A percentile compares a stretch with the other conserved stretches of the same genome.
phyloP scores from a whole-genome alignment of 1,139 yeast species.

The Kazachstania sp. region DNA sequence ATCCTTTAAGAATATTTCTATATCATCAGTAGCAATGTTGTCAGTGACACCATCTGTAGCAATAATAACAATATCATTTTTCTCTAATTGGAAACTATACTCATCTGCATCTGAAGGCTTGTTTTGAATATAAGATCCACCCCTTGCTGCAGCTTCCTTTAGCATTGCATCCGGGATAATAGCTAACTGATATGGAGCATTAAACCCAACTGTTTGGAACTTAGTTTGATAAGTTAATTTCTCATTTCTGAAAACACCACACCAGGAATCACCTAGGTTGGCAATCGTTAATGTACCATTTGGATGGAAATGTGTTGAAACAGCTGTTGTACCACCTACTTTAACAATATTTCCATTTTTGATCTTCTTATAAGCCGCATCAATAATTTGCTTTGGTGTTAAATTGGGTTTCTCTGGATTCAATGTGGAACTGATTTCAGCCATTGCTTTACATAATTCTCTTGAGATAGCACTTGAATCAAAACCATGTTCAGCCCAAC shows the following conservation, averaged over 20 bases:
- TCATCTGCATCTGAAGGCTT: conserved; percentile 41
- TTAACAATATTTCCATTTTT: conserved; percentile 50
- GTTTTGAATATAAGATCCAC: conserved; percentile 54
- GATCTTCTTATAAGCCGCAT: conserved; percentile 47
- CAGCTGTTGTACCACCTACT: conserved; percentile 95
- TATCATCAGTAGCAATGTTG: conserved; percentile 68
- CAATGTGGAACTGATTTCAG: conserved; percentile 20
- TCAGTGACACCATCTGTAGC: conserved; percentile 95
- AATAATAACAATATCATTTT: conserved; percentile 68
- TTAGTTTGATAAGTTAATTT: conserved; percentile 57
- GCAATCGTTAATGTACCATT: conserved; percentile 54
- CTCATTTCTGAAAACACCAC: conserved; percentile 69
- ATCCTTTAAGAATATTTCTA: conserved; percentile 51
- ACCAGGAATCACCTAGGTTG: conserved; percentile 93
- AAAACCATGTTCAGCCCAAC: conserved; percentile 89
- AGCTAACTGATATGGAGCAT: conserved; percentile 86
- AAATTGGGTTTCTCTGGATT: conserved; percentile 8
- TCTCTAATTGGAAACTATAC: conserved; percentile 40
- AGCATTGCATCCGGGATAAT: conserved; percentile 63
- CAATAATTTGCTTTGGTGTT: conserved; percentile 46
- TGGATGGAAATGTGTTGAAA: conserved; percentile 64
- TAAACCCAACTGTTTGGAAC: conserved; percentile 81
- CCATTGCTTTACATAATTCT: conserved; percentile 48
- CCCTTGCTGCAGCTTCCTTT: conserved; percentile 46
- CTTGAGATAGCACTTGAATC: conserved; percentile 78